A percentile compares a stretch with the other conserved stretches of the same genome.
Evolutionary conservation across 2,329 filamentous ascomycete genomes (phyloP).

Genomic region (Exophiala xenobiotica): DNA sequence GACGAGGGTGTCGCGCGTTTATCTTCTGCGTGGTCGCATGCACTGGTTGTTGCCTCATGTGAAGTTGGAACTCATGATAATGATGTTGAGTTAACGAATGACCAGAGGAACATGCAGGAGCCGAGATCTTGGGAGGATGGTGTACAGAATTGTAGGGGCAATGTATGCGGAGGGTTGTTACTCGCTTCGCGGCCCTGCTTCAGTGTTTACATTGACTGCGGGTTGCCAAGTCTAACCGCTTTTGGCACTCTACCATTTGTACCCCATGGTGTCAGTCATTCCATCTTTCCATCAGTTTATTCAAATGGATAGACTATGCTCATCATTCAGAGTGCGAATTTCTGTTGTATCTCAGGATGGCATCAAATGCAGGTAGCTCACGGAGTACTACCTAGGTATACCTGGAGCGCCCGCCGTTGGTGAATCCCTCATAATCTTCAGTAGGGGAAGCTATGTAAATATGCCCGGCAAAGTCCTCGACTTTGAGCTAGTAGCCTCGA

Average conservation of each 20-base stretch:
- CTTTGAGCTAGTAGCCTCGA: no score
- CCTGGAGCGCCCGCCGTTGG: no score
- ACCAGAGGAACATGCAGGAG: not conserved
- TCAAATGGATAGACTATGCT: not conserved
- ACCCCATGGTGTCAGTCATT: not conserved
- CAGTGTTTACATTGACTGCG: conserved; percentile 2
- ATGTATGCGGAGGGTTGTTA: not conserved
- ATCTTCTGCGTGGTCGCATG: not conserved
- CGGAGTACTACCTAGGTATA: no score
- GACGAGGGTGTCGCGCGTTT: not conserved
- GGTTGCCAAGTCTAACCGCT: not conserved
- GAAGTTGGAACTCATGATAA: not conserved
- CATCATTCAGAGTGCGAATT: not conserved
- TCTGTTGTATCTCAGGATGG: no score
- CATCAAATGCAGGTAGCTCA: no score
- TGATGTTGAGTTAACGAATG: not conserved
- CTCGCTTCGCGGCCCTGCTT: not conserved
- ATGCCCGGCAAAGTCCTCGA: no score
- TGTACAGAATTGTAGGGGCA: not conserved
- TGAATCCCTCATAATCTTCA: no score
- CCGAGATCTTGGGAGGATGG: not conserved
- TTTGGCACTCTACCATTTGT: conserved; percentile 1
- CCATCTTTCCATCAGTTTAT: no score
- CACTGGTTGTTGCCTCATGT: not conserved
- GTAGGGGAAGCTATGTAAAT: no score